A percentile compares a stretch with the other conserved stretches of the same genome.
phyloP scores from a whole-genome alignment of 768 basidiomycete genomes.

The Leccinum aurantiacum region DNA sequence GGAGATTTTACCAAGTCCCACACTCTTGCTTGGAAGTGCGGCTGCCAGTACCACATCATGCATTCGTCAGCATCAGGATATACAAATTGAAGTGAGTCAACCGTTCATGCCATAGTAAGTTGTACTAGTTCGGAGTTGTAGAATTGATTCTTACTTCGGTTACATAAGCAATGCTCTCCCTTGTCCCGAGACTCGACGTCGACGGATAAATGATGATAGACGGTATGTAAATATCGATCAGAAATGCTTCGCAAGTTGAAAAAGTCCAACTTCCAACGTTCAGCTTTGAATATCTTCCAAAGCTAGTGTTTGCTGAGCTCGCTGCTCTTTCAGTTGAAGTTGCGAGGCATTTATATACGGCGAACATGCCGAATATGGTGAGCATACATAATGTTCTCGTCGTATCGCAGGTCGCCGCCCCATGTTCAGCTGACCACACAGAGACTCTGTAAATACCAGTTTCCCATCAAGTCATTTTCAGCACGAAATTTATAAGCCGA shows the following conservation, averaged over 20 bases:
- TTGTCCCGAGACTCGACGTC: no score
- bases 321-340: neutral
- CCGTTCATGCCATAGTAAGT: no score
- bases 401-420: neutral
- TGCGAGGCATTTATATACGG: neutral
- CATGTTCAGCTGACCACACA: neutral
- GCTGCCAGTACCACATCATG: no score
- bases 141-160: no score
- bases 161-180: no score
- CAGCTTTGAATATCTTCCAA: neutral
- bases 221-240: neutral
- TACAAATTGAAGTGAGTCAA: no score
- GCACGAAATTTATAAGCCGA: conserved; percentile 3
- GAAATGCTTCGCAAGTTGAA: neutral
- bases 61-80: no score
- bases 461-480: neutral
- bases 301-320: neutral
- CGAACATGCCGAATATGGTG: neutral
- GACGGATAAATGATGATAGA: neutral
- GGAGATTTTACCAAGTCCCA: no score
- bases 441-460: neutral
- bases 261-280: neutral
- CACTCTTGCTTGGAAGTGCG: no score
- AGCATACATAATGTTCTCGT: neutral
- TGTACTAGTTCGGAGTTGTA: no score